Evolutionary conservation across 2,329 filamentous ascomycete species (phyloP).

Genomic region (Monosporascus ibericus): DNA sequence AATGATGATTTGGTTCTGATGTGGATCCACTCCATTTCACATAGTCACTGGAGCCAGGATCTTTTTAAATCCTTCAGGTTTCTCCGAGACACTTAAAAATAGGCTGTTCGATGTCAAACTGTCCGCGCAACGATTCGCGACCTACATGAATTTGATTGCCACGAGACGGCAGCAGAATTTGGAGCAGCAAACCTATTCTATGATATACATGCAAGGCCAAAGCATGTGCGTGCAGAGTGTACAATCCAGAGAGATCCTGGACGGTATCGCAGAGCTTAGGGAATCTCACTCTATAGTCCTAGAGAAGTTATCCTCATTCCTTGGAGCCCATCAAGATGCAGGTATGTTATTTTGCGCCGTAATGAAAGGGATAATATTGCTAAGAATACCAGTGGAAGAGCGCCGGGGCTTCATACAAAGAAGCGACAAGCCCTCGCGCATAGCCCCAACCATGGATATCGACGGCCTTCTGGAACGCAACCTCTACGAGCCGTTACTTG

Average conservation of each 20-base stretch:
- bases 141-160: not conserved
- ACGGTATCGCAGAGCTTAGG: not conserved
- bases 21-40: not conserved
- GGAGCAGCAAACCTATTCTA: not conserved
- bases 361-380: too few relatives aligned
- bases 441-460: not conserved
- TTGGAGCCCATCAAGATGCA: not conserved
- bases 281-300: not conserved
- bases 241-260: not conserved
- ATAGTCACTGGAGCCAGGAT: conserved; percentile 1
- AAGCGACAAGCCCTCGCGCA: not conserved
- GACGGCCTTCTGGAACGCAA: not conserved
- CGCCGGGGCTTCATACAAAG: not conserved
- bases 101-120: conserved; percentile 3
- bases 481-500: conserved; percentile 1
- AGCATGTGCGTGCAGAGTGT: not conserved
- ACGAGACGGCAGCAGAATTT: not conserved
- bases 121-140: not conserved
- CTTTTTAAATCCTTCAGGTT: conserved; percentile 2
- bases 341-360: not conserved
- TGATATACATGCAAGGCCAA: not conserved
- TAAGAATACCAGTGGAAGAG: not conserved
- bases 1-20: not conserved
- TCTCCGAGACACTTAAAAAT: conserved; percentile 1
- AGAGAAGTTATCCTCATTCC: not conserved